Evolutionary conservation across 352 stramenopile genomes (phyloP).

Genomic region (Globisporangium alternatum): DNA sequence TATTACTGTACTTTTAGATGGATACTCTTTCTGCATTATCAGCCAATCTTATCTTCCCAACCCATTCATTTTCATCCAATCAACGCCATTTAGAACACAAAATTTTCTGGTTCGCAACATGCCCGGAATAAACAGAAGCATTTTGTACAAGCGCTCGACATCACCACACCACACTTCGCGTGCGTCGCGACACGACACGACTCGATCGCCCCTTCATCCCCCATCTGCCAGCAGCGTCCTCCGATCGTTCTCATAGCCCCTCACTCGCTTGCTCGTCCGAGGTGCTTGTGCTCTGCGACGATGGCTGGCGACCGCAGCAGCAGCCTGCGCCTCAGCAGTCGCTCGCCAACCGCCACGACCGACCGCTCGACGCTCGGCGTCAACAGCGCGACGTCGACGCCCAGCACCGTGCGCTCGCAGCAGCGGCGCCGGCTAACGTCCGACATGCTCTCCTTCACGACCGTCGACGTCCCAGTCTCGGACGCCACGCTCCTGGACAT

Average conservation of each 20-base stretch:
- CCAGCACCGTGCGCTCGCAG: slow-evolving; percentile 3
- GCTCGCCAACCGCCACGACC: slow-evolving; percentile 3
- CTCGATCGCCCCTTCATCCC: neutral
- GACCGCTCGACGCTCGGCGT: neutral
- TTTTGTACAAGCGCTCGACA: neutral
- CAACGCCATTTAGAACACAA: neutral
- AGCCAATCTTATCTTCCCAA: neutral
- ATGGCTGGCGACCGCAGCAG: slow-evolving; percentile 2
- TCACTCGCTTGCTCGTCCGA: neutral
- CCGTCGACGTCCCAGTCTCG: slow-evolving; percentile 28
- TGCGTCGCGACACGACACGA: neutral
- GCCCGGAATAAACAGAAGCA: neutral
- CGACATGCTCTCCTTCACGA: slow-evolving; percentile 52
- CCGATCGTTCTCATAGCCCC: too few species aligned
- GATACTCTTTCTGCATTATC: neutral
- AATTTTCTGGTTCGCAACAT: slow-evolving; percentile 2
- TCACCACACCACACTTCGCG: too few species aligned
- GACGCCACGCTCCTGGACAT: slow-evolving; percentile 9
- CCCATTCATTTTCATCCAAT: neutral
- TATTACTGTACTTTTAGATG: neutral
- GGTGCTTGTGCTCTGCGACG: neutral
- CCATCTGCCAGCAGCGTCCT: neutral
- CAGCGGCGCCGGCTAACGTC: slow-evolving; percentile 28
- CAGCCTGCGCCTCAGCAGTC: neutral
- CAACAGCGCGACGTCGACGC: neutral